A percentile compares a stretch with the other conserved stretches of the same genome.
phyloP scores from a whole-genome alignment of 2,329 filamentous ascomycete species.

The Curvularia lunata region DNA sequence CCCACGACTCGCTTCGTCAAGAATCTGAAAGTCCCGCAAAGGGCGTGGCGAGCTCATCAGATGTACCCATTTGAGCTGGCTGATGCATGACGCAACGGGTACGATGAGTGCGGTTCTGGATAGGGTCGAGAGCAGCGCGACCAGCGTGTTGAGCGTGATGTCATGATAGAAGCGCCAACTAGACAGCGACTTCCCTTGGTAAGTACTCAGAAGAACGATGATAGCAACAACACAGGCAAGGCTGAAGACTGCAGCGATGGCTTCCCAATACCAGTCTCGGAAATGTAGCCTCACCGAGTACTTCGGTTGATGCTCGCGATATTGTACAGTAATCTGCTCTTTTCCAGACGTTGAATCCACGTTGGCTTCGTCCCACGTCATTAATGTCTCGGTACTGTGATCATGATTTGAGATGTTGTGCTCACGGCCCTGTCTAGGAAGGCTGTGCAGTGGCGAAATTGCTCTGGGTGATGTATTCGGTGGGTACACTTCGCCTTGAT shows the following conservation, averaged over 20 bases:
- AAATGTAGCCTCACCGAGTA: neutral
- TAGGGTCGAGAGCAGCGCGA: slow-evolving; percentile 17
- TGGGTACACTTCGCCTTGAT: neutral
- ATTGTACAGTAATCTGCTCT: neutral
- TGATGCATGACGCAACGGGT: slow-evolving; percentile 36
- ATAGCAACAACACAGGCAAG: slow-evolving; percentile 9
- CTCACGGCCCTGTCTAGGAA: neutral
- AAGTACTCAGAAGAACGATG: slow-evolving; percentile 1
- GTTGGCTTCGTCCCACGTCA: neutral
- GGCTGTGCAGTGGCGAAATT: neutral
- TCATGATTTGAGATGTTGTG: neutral
- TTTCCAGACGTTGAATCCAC: neutral
- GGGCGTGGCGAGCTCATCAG: slow-evolving; percentile 17
- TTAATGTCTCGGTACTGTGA: neutral
- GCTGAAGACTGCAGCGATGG: slow-evolving; percentile 10
- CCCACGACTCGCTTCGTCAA: slow-evolving; percentile 40
- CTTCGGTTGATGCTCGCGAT: neutral
- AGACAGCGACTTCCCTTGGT: slow-evolving; percentile 9
- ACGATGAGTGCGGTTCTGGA: slow-evolving; percentile 37
- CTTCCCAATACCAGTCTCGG: slow-evolving; percentile 19
- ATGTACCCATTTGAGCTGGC: slow-evolving; percentile 42
- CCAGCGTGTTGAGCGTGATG: slow-evolving; percentile 10
- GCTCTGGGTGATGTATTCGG: neutral
- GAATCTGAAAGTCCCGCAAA: slow-evolving; percentile 31
- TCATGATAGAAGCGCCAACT: slow-evolving; percentile 7